Percentiles rank a stretch among this genome's conserved stretches.
These are phyloP conservation scores for Acer yangbiense DNA, from an alignment of 345 rosid genomes.

Conservation along the genomic window DNA sequence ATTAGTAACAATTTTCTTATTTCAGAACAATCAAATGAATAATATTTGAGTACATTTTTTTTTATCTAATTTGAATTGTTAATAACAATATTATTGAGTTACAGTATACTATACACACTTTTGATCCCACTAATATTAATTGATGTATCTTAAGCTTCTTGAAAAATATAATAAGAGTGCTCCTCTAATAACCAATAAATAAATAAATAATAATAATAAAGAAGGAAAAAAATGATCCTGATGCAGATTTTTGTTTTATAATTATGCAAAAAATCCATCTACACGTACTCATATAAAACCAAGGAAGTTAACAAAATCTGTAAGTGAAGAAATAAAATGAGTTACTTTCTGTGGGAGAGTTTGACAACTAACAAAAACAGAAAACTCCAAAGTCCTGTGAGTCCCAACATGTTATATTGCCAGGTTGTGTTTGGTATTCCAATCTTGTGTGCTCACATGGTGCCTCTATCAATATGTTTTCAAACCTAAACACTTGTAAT, in stretches of 20 bases:
- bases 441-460: conserved; percentile 22
- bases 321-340: not conserved
- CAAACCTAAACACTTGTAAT: not conserved
- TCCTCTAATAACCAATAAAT: not conserved
- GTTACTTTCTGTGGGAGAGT: not conserved
- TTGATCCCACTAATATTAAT: too few relatives aligned
- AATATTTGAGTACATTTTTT: too few relatives aligned
- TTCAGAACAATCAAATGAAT: too few relatives aligned
- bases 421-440: conserved; percentile 25
- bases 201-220: not conserved
- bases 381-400: conserved; percentile 20
- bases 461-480: not conserved
- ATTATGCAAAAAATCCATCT: too few relatives aligned
- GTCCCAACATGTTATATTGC: conserved; percentile 12
- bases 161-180: too few relatives aligned
- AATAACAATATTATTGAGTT: too few relatives aligned
- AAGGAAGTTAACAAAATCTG: too few relatives aligned
- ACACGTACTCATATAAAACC: not conserved
- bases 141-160: too few relatives aligned
- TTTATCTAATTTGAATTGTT: too few relatives aligned
- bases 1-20: too few relatives aligned
- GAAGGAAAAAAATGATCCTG: not conserved
- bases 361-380: conserved; percentile 17
- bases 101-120: too few relatives aligned
- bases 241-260: not conserved